Evolutionary conservation across 495 filamentous ascomycete species (phyloP), one percentile per base, ranked within the genome.

Genomic region (Melanomma pulvis-pyrius): DNA sequence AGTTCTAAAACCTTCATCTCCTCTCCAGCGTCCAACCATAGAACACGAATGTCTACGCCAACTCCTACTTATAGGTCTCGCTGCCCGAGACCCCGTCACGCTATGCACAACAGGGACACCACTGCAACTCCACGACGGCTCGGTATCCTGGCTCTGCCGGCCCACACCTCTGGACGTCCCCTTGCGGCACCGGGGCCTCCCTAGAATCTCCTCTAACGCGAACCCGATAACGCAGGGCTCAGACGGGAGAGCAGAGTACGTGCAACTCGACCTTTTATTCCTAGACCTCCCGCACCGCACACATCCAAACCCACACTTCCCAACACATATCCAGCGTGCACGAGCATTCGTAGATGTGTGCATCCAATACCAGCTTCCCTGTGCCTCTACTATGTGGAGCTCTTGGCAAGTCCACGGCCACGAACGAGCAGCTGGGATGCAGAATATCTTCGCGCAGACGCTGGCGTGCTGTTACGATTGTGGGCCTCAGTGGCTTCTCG

Each of bases 41-140:
- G 68, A 70, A 50, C 62, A 70, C 24, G 74, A 74, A 61, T 74
- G 70, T 51, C 61, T 74, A 13, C 73, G 70, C 26, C 71, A 73
- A 58, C 63, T 76, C 1, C 59, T 76, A 12, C 64, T 70, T 0
- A 21, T 76, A 5, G 72, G 70, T 17, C 55, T 76, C 0, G 74
- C 74, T 4, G 70, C 72, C 0, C 67, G 61, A n/a, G 74, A 76
- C 52, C 70, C 72, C 13, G 59, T 71, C 13, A 62, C 72, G 7
- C 49, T 76, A 7, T 74, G 72, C 29, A 70, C 74, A 7, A 71
- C 72, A 22, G 74, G 74, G 9, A 57, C 66, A 1, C 68, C 72
- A 4, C 46, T 76, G 3, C 48, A 61, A 44, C 49, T 71, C 36
- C 61, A 70, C 52, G 48, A 74, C 46, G 39, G 65, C 51, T 58